Conservation (phyloP, 192 early-diverging fungal genomes). For the Rhizophagus sp. region DNA sequence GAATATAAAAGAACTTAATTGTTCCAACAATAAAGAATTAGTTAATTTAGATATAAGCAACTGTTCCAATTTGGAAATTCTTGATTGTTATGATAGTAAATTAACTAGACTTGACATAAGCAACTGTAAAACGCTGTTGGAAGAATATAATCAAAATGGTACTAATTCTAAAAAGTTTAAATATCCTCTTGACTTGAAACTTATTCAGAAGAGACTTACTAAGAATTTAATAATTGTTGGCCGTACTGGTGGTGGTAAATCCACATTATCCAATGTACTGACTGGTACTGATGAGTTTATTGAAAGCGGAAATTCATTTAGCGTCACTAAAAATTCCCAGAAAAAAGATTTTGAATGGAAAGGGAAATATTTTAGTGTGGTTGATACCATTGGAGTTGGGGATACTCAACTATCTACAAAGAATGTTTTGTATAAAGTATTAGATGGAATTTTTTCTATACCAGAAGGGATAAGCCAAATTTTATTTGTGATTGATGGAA, state of each 20-base stretch:
- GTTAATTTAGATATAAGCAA: too few relatives aligned
- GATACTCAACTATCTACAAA: neutral
- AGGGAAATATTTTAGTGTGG: neutral
- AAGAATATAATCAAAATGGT: too few relatives aligned
- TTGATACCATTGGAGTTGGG: constrained; percentile 8
- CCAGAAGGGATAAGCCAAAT: constrained; percentile 3
- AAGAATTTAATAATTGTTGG: neutral
- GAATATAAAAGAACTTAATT: too few relatives aligned
- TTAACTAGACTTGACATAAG: too few relatives aligned
- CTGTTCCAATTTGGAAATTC: too few relatives aligned
- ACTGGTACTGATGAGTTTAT: neutral
- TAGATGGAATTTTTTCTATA: neutral
- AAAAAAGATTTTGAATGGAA: neutral
- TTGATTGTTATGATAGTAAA: too few relatives aligned
- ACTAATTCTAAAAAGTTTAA: too few relatives aligned
- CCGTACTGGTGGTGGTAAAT: neutral
- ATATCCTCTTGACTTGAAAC: too few relatives aligned
- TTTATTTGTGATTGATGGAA: neutral
- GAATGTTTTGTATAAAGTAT: neutral
- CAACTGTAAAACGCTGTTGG: too few relatives aligned
- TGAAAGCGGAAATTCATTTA: neutral
- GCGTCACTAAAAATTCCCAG: neutral
- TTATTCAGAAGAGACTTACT: too few relatives aligned
- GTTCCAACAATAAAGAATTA: too few relatives aligned
- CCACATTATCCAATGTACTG: neutral